Percentiles rank a stretch among this genome's conserved stretches.
Conservation (phyloP, 192 early-diverging fungal species). For the Coemansia erecta region DNA sequence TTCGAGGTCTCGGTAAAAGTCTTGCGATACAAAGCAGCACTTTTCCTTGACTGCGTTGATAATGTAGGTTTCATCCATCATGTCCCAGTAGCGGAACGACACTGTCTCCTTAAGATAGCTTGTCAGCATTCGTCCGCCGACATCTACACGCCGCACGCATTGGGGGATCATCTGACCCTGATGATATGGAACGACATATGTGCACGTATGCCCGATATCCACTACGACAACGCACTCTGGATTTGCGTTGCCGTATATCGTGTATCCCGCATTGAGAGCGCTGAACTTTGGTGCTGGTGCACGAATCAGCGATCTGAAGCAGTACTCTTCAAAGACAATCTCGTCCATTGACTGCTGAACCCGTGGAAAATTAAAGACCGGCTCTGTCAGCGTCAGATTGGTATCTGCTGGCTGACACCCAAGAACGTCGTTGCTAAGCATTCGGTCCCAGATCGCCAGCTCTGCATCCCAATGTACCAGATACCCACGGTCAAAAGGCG, state of each 20-base stretch:
- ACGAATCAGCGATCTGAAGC: slow-evolving; percentile 55
- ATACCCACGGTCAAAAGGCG: slow-evolving; percentile 81
- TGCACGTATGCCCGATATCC: slow-evolving; percentile 79
- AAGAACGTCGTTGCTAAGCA: slow-evolving; percentile 62
- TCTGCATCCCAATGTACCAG: slow-evolving; percentile 78
- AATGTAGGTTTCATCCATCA: slow-evolving; percentile 92
- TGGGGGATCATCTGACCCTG: slow-evolving; percentile 54
- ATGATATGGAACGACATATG: slow-evolving; percentile 71
- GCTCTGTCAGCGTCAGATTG: slow-evolving; percentile 69
- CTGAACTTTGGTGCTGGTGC: slow-evolving; percentile 23
- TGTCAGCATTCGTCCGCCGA: slow-evolving; percentile 84
- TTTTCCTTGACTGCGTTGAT: slow-evolving; percentile 81
- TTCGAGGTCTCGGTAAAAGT: slow-evolving; percentile 66
- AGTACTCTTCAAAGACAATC: slow-evolving; percentile 83
- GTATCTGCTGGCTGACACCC: slow-evolving; percentile 65
- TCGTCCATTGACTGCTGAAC: slow-evolving; percentile 74
- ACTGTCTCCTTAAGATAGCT: slow-evolving; percentile 88
- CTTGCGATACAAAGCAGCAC: slow-evolving; percentile 75
- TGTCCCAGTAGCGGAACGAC: slow-evolving; percentile 90
- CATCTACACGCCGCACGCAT: slow-evolving; percentile 70
- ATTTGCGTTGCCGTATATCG: slow-evolving; percentile 12
- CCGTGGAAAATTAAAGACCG: slow-evolving; percentile 73
- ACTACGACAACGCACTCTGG: slow-evolving; percentile 69
- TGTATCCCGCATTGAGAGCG: neutral
- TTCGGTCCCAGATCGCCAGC: slow-evolving; percentile 75